Evolutionary conservation across 768 basidiomycete genomes (phyloP).

Genomic region (Suillus sp.): DNA sequence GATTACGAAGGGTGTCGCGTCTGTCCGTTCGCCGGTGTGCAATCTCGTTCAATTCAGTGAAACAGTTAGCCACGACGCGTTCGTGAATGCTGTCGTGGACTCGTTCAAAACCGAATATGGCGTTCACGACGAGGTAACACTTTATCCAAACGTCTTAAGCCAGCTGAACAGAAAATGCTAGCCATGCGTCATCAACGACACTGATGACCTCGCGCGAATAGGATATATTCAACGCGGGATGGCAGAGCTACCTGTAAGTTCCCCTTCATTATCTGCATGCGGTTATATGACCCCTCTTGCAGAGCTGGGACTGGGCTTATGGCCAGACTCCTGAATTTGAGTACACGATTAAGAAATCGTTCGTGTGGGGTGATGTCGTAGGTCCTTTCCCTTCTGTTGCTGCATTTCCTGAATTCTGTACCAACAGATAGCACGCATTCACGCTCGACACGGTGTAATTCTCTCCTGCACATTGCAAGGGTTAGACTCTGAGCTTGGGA

Average conservation of each 20-base stretch:
- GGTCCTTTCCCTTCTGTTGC: constrained; percentile 18
- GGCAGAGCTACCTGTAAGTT: constrained; percentile 67
- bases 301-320: constrained; percentile 94
- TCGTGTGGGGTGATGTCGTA: constrained; percentile 56
- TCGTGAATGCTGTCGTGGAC: constrained; percentile 65
- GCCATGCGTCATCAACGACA: constrained; percentile 49
- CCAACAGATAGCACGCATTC: constrained; percentile 48
- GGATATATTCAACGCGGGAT: constrained; percentile 71
- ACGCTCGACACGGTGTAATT: constrained; percentile 69
- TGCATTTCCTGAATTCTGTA: constrained; percentile 7
- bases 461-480: constrained; percentile 39
- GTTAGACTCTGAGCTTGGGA: constrained; percentile 21
- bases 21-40: constrained; percentile 90
- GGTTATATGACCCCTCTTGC: constrained; percentile 1
- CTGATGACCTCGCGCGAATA: constrained; percentile 43
- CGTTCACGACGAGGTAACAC: constrained; percentile 36
- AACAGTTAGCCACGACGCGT: constrained; percentile 63
- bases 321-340: constrained; percentile 95
- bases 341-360: constrained; percentile 49
- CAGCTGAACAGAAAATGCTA: constrained; percentile 23
- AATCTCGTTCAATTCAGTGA: constrained; percentile 66
- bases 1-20: constrained; percentile 83
- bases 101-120: constrained; percentile 68
- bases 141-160: background rate
- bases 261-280: background rate